phyloP scores from a whole-genome alignment of 768 basidiomycete species.

The Dioszegia aurantiaca region DNA sequence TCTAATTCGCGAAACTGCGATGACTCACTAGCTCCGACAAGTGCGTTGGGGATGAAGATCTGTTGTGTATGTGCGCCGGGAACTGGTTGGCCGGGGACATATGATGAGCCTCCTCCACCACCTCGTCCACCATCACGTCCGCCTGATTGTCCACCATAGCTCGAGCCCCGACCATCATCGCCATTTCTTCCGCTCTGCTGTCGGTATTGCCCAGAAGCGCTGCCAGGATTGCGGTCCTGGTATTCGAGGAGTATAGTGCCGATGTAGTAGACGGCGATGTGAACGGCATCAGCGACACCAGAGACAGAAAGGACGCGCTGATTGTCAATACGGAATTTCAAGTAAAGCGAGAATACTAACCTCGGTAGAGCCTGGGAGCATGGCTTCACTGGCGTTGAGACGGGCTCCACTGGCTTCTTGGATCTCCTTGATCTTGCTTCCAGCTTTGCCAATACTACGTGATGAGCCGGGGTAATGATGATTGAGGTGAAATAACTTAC shows the following conservation, averaged over 20 bases:
- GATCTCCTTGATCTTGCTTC: conserved; percentile 98
- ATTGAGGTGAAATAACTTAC: conserved; percentile 24
- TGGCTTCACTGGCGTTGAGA: conserved; percentile 93
- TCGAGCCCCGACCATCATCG: conserved; percentile 53
- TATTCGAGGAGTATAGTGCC: conserved; percentile 78
- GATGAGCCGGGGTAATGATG: background rate
- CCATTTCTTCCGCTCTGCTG: conserved; percentile 59
- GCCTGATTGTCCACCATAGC: conserved; percentile 15
- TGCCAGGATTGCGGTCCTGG: conserved; percentile 71
- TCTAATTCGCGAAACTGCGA: background rate
- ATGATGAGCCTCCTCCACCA: conserved; percentile 16
- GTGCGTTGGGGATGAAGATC: conserved; percentile 95
- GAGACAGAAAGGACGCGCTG: conserved; percentile 96
- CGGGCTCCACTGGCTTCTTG: conserved; percentile 96
- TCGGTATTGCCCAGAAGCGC: conserved; percentile 59
- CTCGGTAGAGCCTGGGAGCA: conserved; percentile 99
- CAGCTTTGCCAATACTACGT: conserved; percentile 80
- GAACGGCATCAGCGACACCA: conserved; percentile 97
- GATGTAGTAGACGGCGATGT: conserved; percentile 99
- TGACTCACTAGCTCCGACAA: conserved; percentile 63
- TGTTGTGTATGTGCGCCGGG: conserved; percentile 80
- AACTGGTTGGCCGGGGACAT: conserved; percentile 17
- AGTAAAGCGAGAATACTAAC: conserved; percentile 53
- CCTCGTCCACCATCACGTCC: conserved; percentile 6
- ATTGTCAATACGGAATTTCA: background rate